A percentile compares a stretch with the other conserved stretches of the same genome.
Conservation (phyloP, 2,329 filamentous ascomycete species). For the Fusarium sp. region DNA sequence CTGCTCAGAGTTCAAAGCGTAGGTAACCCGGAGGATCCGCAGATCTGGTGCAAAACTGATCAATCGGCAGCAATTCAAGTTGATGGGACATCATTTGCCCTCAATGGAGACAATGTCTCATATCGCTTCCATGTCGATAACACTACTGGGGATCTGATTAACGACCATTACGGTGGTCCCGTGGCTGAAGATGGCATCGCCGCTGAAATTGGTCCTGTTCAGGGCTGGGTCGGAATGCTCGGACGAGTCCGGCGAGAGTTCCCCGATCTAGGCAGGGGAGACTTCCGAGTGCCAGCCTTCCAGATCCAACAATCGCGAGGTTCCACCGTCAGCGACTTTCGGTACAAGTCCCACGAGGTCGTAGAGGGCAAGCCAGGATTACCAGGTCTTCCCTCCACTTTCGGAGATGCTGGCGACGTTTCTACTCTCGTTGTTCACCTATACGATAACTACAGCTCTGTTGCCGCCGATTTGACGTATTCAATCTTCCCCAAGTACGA, state of each 20-base stretch:
- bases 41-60: neutral
- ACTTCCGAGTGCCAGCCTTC: constrained; percentile 74
- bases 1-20: constrained; percentile 7
- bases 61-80: constrained; percentile 63
- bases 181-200: constrained; percentile 66
- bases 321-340: constrained; percentile 71
- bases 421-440: constrained; percentile 72
- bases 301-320: constrained; percentile 72
- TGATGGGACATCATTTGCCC: constrained; percentile 69
- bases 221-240: constrained; percentile 65
- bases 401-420: constrained; percentile 68
- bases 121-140: constrained; percentile 76
- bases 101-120: constrained; percentile 70
- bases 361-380: constrained; percentile 69
- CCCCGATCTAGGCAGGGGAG: constrained; percentile 75
- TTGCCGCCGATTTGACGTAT: constrained; percentile 73
- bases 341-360: constrained; percentile 70
- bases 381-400: constrained; percentile 72
- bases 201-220: constrained; percentile 48
- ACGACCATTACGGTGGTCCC: constrained; percentile 74
- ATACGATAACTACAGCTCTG: constrained; percentile 71
- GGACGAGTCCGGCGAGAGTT: constrained; percentile 74
- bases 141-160: constrained; percentile 68
- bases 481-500: constrained; percentile 76
- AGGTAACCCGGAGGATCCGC: neutral